A percentile compares a stretch with the other conserved stretches of the same genome.
These are phyloP conservation scores for Pythium periplocum DNA, from an alignment of 352 stramenopile species.

Conservation along the genomic window DNA sequence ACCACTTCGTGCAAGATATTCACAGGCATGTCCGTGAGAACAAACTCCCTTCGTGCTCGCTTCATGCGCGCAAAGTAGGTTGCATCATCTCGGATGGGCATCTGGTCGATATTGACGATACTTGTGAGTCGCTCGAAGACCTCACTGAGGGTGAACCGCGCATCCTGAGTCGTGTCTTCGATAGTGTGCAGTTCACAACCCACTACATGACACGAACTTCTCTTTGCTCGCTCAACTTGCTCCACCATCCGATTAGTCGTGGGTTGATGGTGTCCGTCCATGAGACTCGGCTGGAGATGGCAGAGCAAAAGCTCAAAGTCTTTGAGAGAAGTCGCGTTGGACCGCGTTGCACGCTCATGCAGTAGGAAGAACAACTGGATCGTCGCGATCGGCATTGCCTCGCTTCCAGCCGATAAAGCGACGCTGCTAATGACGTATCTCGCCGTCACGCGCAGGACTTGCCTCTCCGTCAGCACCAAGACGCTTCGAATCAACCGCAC, in stretches of 20 bases:
- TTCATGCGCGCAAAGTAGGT: slow-evolving; percentile 58
- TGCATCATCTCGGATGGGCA: slow-evolving; percentile 61
- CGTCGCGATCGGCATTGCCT: slow-evolving; percentile 26
- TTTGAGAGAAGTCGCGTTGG: slow-evolving; percentile 24
- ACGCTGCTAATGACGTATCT: slow-evolving; percentile 36
- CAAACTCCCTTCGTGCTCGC: slow-evolving; percentile 18
- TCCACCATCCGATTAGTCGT: slow-evolving; percentile 9
- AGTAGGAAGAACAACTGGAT: slow-evolving; percentile 44
- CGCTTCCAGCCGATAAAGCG: neutral
- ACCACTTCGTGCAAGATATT: slow-evolving; percentile 53
- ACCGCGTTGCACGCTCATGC: slow-evolving; percentile 22
- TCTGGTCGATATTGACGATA: slow-evolving; percentile 49
- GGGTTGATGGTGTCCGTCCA: slow-evolving; percentile 19
- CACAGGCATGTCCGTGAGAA: slow-evolving; percentile 65
- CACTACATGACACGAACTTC: slow-evolving; percentile 59
- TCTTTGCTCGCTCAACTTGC: slow-evolving; percentile 26
- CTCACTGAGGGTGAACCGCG: slow-evolving; percentile 48
- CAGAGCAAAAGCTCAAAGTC: slow-evolving; percentile 55
- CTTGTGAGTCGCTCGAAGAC: slow-evolving; percentile 64
- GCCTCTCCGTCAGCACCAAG: slow-evolving; percentile 37
- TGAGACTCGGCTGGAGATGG: slow-evolving; percentile 51
- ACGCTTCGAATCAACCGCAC: slow-evolving; percentile 35
- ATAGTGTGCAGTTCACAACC: slow-evolving; percentile 49
- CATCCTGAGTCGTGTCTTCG: neutral
- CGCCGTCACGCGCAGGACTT: slow-evolving; percentile 27